Conservation (phyloP, 805 yeast species). For the Candida lessepsii region DNA sequence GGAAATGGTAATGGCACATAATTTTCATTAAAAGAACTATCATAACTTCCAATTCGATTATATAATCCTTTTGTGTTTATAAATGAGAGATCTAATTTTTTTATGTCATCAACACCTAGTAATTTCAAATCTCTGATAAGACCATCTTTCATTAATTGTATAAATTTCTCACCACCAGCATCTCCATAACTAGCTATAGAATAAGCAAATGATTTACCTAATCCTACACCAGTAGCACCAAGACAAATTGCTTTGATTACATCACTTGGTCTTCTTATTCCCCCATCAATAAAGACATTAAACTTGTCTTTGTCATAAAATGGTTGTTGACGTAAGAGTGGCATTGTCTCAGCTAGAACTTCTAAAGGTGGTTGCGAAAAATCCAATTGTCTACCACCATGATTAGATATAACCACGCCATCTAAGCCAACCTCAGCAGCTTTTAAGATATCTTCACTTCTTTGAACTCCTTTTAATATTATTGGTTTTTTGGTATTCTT, state of each 20-base stretch:
- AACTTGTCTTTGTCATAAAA: slow-evolving; percentile 28
- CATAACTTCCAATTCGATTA: no score
- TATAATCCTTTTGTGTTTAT: no score
- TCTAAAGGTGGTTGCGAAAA: slow-evolving; percentile 73
- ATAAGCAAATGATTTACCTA: slow-evolving; percentile 64
- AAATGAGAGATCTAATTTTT: no score
- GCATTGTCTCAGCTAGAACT: slow-evolving; percentile 66
- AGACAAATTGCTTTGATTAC: slow-evolving; percentile 62
- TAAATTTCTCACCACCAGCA: slow-evolving; percentile 57
- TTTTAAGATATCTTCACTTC: slow-evolving; percentile 70
- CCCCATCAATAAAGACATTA: slow-evolving; percentile 64
- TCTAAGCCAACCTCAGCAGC: slow-evolving; percentile 71
- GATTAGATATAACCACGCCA: slow-evolving; percentile 80
- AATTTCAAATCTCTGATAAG: slow-evolving; percentile 75
- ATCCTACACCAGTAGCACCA: slow-evolving; percentile 68
- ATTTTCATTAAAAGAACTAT: no score
- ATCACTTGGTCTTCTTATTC: slow-evolving; percentile 67
- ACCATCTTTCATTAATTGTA: slow-evolving; percentile 64
- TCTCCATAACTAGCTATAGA: slow-evolving; percentile 64
- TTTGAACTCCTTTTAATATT: slow-evolving; percentile 71
- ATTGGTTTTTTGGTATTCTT: slow-evolving; percentile 41
- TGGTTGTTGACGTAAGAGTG: slow-evolving; percentile 53
- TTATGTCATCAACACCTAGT: slow-evolving; percentile 73
- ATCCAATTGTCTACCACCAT: slow-evolving; percentile 88
- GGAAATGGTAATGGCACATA: no score